Percentiles rank a stretch among this genome's conserved stretches.
Conservation (phyloP, 1,284 basidiomycete genomes). For the Cryptococcus hybrid region DNA sequence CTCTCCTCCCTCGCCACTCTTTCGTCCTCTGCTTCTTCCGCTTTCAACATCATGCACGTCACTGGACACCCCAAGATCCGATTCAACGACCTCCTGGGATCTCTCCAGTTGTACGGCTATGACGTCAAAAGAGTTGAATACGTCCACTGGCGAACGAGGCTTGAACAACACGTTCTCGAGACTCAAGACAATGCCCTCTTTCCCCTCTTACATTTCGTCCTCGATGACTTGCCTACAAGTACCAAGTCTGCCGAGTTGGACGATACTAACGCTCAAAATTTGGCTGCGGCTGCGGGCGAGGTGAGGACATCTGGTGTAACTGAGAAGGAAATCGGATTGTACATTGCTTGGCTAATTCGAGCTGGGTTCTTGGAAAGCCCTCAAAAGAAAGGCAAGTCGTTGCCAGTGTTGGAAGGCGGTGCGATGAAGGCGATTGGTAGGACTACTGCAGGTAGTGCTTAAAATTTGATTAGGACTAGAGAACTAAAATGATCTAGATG, state of each 20-base stretch:
- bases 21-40: constrained; percentile 59
- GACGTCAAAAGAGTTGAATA: constrained; percentile 78
- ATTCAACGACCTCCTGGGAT: constrained; percentile 83
- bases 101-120: constrained; percentile 80
- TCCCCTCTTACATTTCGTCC: constrained; percentile 96
- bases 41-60: constrained; percentile 56
- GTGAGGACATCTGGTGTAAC: constrained; percentile 67
- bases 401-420: constrained; percentile 47
- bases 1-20: constrained; percentile 69
- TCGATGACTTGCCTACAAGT: constrained; percentile 94
- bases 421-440: constrained; percentile 49
- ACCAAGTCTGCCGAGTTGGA: constrained; percentile 93
- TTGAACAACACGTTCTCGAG: constrained; percentile 94
- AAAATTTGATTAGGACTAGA: no score
- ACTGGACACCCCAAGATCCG: constrained; percentile 76
- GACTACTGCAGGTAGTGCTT: constrained; percentile 36
- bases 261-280: constrained; percentile 72
- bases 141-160: constrained; percentile 81
- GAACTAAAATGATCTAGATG: no score
- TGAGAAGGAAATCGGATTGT: constrained; percentile 73
- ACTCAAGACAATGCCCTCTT: constrained; percentile 91
- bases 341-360: constrained; percentile 90
- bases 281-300: constrained; percentile 59
- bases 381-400: constrained; percentile 28
- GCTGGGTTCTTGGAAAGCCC: constrained; percentile 81